Percentiles rank a stretch among this genome's conserved stretches.
These are phyloP conservation scores for Uromyces viciae-fabae DNA, from an alignment of 1,284 basidiomycete species.

Conservation along the genomic window DNA sequence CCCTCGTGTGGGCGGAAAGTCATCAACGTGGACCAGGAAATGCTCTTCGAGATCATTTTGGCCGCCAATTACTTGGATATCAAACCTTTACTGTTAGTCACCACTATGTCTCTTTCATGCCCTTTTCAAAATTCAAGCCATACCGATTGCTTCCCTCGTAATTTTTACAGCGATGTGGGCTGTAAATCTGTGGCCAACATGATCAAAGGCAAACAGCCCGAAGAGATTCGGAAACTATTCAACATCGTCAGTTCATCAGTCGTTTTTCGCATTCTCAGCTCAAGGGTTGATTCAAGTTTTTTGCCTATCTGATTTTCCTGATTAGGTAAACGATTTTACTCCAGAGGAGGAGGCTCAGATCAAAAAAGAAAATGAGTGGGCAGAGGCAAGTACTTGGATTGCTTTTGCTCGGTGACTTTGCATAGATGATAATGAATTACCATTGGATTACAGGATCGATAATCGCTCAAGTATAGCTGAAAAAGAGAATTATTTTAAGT, in stretches of 20 bases:
- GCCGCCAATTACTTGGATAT: conserved; percentile 99
- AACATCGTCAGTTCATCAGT: conserved; percentile 62
- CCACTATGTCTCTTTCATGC: no score
- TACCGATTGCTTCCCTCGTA: background rate
- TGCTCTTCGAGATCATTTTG: conserved; percentile 94
- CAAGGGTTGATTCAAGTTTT: background rate
- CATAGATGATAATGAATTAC: background rate
- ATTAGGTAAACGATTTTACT: conserved; percentile 81
- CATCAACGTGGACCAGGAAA: conserved; percentile 59
- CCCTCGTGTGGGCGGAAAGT: background rate
- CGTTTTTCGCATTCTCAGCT: no score
- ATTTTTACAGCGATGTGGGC: conserved; percentile 76
- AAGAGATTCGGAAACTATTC: conserved; percentile 93
- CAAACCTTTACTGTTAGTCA: conserved; percentile 85
- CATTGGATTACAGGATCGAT: conserved; percentile 10
- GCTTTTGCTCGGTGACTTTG: background rate
- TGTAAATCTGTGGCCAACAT: conserved; percentile 99
- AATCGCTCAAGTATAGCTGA: background rate
- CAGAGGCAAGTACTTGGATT: conserved; percentile 55
- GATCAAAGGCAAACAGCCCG: conserved; percentile 97
- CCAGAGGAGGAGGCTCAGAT: conserved; percentile 99
- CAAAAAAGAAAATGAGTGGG: conserved; percentile 92
- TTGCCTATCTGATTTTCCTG: background rate
- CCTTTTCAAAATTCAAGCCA: background rate
- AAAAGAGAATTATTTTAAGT: no score